Conservation (phyloP, 2,329 filamentous ascomycete species). For the Colletotrichum liaoningense region DNA sequence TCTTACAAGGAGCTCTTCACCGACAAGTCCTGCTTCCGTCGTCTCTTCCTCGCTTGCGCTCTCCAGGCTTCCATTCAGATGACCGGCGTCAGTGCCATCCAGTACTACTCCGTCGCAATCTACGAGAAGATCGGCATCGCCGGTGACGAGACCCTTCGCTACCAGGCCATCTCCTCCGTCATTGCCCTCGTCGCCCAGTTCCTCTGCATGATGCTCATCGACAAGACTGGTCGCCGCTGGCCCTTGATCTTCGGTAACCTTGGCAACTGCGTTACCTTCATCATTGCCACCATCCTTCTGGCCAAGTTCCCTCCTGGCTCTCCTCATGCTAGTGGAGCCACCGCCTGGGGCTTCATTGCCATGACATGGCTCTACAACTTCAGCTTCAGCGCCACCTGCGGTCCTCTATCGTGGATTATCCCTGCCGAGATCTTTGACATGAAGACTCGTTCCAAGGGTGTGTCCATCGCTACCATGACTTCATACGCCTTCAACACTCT, state of each 20-base stretch:
- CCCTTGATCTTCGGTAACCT: conserved; percentile 79
- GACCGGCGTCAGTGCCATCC: conserved; percentile 64
- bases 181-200: conserved; percentile 77
- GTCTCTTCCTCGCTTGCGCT: conserved; percentile 76
- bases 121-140: conserved; percentile 77
- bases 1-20: conserved; percentile 77
- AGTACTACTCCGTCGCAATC: conserved; percentile 78
- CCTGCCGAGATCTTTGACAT: conserved; percentile 83
- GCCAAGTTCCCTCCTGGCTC: conserved; percentile 69
- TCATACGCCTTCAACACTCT: conserved; percentile 82
- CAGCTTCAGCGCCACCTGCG: conserved; percentile 77
- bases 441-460: conserved; percentile 78
- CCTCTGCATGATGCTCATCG: conserved; percentile 75
- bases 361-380: conserved; percentile 86
- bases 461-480: conserved; percentile 79
- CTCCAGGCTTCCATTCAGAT: conserved; percentile 38
- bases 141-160: conserved; percentile 74
- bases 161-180: conserved; percentile 80
- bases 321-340: conserved; percentile 50
- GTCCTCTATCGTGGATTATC: conserved; percentile 71
- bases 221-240: conserved; percentile 77
- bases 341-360: conserved; percentile 78
- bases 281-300: conserved; percentile 69
- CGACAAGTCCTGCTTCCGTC: conserved; percentile 71
- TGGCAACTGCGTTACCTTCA: conserved; percentile 77